Base-by-base conservation (phyloP, 202 grass and related monocot species). In the Eragrostis tef region DNA sequence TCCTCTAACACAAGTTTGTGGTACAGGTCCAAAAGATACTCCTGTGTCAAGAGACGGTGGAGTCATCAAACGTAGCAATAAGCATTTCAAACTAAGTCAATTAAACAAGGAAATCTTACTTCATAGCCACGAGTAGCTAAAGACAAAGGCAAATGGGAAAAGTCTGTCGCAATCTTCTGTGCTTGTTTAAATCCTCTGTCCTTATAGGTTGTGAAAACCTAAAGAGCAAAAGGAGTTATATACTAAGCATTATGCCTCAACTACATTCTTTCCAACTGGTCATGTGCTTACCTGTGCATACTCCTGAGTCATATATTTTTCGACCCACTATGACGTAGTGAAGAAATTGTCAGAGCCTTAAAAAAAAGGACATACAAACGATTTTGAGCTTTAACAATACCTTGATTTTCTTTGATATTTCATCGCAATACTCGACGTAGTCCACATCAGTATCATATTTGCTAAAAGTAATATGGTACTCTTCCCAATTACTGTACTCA, bases 361-460 rank as follows among this genome's bases (percentile, higher is more conserved):
- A 79, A 58, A 14, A 29, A 19, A 14, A 26, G 31, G 5, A 53
- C 3, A 20, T 54, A 58, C 51, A 49, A 22, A 21, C 9, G 2
- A 72, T 71, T 67, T 16, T 7, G 4, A 70, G 47, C 75, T 77
- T 45, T 57, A 17, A 26, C 9, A 70, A 61, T 82, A 82, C 69
- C 58, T 64, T 82, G 26, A 82, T 52, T 82, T 73, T 64, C 24
- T 73, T 43, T 52, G 57, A 73, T 73, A 82, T 1, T 82, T 82
- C n/a, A 42, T 1, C 70, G 64, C 47, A 73, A 16, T 82, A 82
- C 14, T 82, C 64, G 68, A 73, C 68, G 73, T 73, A 82, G 7
- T 42, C 54, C 11, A 4, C 43, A 73, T 73, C 68, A 12, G 29
- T 19, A 24, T 63, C 57, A 51, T 73, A 73, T 7, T 29, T 82